Evolutionary conservation across 768 basidiomycete genomes (phyloP), one percentile per base, ranked within the genome.

Genomic region (Nidularia sp.): DNA sequence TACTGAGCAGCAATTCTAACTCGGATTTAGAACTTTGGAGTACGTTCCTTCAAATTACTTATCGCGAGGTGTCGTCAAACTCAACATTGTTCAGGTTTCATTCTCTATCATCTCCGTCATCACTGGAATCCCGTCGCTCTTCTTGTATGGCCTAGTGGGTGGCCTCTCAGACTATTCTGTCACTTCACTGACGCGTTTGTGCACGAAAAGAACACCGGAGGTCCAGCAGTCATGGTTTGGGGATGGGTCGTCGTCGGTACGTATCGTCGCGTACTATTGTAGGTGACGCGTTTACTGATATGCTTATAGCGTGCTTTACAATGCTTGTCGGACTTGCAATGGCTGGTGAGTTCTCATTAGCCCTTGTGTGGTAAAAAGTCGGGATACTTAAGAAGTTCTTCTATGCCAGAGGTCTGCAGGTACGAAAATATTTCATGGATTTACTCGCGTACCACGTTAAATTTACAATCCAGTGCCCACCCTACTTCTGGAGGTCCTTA

Each of bases 81-180:
- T 53, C 46, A 46, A n/a, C 45, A 8, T 47, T 51, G 10, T 41
- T 41, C 39, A 78, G 71, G 71, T 81, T 13, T 86, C 84, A 0
- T 90, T 90, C 67, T 85, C 83, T 6, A 85, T 91, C 64, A 89
- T 91, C 51, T 84, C 83, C 25, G 78, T 87, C 34, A 84, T 88
- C 50, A 88, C 86, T 9, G 87, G 87, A 0, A 76, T 87, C 29
- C 80, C 86, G 0, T 86, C 86, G 0, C 70, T 86, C 29, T 89
- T 89, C 57, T 61, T 79, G 42, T 88, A 81, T 67, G 86, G 87
- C 13, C 57, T 88, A 64, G 85, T 86, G 58, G 54, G 82, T 69
- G 22, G 44, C 4, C 4, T 12, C 13, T 15, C 29, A 31, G 13
- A 42, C n/a, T 47, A 53, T 32, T 49, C 3, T 32, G n/a, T 22